Evolutionary conservation across 805 yeast genomes (phyloP).

Genomic region (Saccharomycopsis sp.): DNA sequence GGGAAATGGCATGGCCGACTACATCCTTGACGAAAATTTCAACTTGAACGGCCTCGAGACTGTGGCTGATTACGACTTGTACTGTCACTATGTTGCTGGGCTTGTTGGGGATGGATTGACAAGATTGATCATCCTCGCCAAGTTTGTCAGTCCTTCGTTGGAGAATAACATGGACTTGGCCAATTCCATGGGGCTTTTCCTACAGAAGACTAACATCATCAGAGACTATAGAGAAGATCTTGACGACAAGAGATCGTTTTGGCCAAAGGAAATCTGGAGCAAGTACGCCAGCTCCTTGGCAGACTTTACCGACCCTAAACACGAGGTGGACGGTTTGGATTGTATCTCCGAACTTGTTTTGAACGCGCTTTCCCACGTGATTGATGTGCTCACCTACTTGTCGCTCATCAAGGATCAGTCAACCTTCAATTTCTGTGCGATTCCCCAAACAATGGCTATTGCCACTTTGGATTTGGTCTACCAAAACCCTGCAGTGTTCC

Average conservation of each 20-base stretch:
- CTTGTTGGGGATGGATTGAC: conserved; percentile 95
- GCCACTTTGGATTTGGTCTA: conserved; percentile 86
- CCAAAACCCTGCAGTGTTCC: conserved; percentile 69
- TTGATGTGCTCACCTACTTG: conserved; percentile 69
- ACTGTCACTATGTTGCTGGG: conserved; percentile 97
- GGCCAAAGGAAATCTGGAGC: conserved; percentile 94
- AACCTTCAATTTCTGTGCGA: conserved; percentile 85
- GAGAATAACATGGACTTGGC: conserved; percentile 47
- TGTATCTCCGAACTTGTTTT: conserved; percentile 79
- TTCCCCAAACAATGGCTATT: conserved; percentile 98
- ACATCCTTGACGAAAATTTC: conserved; percentile 69
- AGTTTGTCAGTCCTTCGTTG: conserved; percentile 52
- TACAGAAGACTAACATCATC: conserved; percentile 94
- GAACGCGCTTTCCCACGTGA: conserved; percentile 71
- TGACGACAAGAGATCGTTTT: conserved; percentile 86
- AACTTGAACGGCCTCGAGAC: conserved; percentile 75
- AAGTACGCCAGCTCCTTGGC: conserved; percentile 61
- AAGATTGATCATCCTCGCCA: conserved; percentile 67
- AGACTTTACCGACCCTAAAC: conserved; percentile 48
- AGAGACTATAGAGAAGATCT: conserved; percentile 92
- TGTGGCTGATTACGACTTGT: conserved; percentile 73
- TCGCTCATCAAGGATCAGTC: conserved; percentile 75
- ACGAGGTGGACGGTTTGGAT: conserved; percentile 48
- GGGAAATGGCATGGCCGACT: conserved; percentile 99
- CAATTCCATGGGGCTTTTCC: conserved; percentile 88